A percentile compares a stretch with the other conserved stretches of the same genome.
These are phyloP conservation scores for Lachnellula arida DNA, from an alignment of 2,329 filamentous ascomycete genomes.

Conservation along the genomic window DNA sequence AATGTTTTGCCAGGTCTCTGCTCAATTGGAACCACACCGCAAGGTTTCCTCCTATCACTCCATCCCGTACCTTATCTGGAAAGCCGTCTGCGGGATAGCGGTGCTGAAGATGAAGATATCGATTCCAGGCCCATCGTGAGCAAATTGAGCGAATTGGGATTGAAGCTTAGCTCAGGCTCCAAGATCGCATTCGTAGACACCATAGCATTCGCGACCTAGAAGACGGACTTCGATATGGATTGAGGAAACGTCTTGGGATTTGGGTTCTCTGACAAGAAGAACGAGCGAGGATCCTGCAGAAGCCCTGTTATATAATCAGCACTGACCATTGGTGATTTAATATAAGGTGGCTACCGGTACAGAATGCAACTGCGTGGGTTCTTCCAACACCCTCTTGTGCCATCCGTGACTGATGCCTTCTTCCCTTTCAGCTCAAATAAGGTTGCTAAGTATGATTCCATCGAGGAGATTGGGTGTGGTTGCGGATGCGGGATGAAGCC, in stretches of 20 bases:
- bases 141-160: slow-evolving; percentile 31
- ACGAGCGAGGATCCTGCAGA: slow-evolving; percentile 35
- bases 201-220: slow-evolving; percentile 2
- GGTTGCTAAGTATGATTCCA: slow-evolving; percentile 55
- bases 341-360: neutral
- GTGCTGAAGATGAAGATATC: slow-evolving; percentile 36
- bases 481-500: neutral
- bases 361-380: slow-evolving; percentile 30
- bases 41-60: slow-evolving; percentile 36
- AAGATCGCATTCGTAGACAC: slow-evolving; percentile 12
- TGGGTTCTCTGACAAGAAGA: slow-evolving; percentile 11
- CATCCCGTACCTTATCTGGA: slow-evolving; percentile 30
- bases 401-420: slow-evolving; percentile 76
- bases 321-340: slow-evolving; percentile 12
- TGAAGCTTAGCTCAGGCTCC: slow-evolving; percentile 3
- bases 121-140: slow-evolving; percentile 36
- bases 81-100: slow-evolving; percentile 33
- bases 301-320: slow-evolving; percentile 16
- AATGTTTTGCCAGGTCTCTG: slow-evolving; percentile 14
- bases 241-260: slow-evolving; percentile 10
- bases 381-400: slow-evolving; percentile 72
- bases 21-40: slow-evolving; percentile 13
- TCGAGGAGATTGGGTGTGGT: neutral
- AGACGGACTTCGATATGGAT: slow-evolving; percentile 5
- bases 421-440: slow-evolving; percentile 83